Conservation (phyloP, 352 stramenopile species). For the Blastocystis sp. region DNA sequence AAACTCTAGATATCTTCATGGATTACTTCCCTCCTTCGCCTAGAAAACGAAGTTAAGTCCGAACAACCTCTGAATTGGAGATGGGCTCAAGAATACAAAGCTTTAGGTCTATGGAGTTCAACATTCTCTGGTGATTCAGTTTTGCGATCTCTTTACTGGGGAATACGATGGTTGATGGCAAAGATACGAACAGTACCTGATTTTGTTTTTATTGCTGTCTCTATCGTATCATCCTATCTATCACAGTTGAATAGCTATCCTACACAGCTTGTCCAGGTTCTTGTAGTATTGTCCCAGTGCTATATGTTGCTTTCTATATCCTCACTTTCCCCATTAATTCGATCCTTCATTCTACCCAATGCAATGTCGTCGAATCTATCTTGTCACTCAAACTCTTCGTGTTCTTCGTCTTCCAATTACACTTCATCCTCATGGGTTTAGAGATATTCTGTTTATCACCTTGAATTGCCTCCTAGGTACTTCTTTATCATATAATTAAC, state of each 20-base stretch:
- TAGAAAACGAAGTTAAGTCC: background rate
- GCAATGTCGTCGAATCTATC: conserved; percentile 24
- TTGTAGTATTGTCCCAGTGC: background rate
- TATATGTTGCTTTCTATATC: background rate
- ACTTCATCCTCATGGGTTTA: background rate
- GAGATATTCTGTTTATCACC: background rate
- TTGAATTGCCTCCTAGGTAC: background rate
- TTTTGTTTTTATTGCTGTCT: background rate
- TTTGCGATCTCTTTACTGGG: background rate
- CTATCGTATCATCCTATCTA: background rate
- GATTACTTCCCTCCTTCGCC: background rate
- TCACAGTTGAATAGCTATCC: background rate
- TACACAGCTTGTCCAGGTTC: too few species aligned
- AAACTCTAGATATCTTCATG: background rate
- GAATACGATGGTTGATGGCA: background rate
- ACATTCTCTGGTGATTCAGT: conserved; percentile 4
- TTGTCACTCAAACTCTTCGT: background rate
- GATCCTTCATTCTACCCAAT: conserved; percentile 41
- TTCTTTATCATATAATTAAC: background rate
- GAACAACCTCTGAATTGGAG: background rate
- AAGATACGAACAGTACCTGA: background rate
- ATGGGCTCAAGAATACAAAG: background rate
- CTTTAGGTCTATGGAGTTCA: background rate
- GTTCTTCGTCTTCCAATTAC: background rate
- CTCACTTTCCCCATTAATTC: background rate